These are phyloP conservation scores for Theobroma cacao DNA, from an alignment of 345 rosid genomes.

Conservation along the genomic window DNA sequence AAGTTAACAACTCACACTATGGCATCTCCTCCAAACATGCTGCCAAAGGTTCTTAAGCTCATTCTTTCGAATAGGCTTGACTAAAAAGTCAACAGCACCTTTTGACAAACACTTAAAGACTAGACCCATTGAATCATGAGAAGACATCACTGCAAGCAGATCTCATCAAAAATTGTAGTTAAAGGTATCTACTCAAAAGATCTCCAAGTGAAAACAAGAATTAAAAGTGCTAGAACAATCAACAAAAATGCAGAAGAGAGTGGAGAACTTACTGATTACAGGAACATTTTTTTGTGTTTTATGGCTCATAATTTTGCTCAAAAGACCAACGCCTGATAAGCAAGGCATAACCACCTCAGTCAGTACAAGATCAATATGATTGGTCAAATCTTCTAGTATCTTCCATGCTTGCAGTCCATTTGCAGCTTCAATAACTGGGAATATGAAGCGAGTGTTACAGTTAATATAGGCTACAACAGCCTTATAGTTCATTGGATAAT, in stretches of 20 bases:
- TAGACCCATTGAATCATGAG: constrained; percentile 49
- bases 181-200: constrained; percentile 20
- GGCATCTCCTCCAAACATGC: constrained; percentile 62
- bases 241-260: background rate
- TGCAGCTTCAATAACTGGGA: constrained; percentile 46
- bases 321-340: constrained; percentile 55
- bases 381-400: constrained; percentile 44
- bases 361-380: constrained; percentile 53
- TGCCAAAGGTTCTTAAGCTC: constrained; percentile 63
- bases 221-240: background rate
- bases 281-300: constrained; percentile 50
- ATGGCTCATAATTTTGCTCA: constrained; percentile 58
- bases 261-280: constrained; percentile 47
- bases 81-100: constrained; percentile 58
- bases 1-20: constrained; percentile 41
- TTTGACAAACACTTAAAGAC: constrained; percentile 60
- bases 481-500: background rate
- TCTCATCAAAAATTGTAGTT: constrained; percentile 24
- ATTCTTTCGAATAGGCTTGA: constrained; percentile 57
- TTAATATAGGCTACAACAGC: background rate
- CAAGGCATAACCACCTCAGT: constrained; percentile 58
- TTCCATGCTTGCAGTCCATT: constrained; percentile 69
- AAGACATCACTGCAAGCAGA: constrained; percentile 63
- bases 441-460: background rate
- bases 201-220: background rate